Evolutionary conservation across 768 basidiomycete species (phyloP).

Genomic region (Termitomyces sp.): DNA sequence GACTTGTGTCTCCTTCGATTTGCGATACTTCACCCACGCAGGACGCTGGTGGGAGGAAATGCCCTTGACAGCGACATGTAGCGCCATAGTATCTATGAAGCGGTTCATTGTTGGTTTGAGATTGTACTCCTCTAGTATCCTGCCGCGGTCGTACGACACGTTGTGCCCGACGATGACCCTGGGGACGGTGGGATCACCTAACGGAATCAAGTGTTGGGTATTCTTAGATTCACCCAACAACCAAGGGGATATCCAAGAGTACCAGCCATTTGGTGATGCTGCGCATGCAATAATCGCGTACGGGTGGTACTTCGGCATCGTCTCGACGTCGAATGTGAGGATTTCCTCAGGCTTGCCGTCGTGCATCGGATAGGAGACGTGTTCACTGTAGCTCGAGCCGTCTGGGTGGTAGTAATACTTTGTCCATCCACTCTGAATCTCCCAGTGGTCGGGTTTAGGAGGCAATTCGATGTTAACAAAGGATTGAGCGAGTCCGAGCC

Average conservation of each 20-base stretch:
- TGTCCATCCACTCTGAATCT: constrained; percentile 79
- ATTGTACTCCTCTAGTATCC: constrained; percentile 79
- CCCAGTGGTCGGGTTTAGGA: constrained; percentile 45
- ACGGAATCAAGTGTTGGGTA: constrained; percentile 66
- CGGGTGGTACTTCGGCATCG: constrained; percentile 75
- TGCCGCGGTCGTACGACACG: constrained; percentile 87
- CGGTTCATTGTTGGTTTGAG: constrained; percentile 62
- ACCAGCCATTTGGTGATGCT: constrained; percentile 81
- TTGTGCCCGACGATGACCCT: constrained; percentile 90
- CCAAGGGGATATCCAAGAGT: constrained; percentile 96
- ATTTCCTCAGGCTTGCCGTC: constrained; percentile 61
- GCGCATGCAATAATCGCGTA: constrained; percentile 89
- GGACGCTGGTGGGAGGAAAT: constrained; percentile 94
- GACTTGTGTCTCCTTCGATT: constrained; percentile 51
- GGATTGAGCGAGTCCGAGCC: constrained; percentile 60
- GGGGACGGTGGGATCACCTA: constrained; percentile 49
- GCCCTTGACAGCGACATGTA: constrained; percentile 91
- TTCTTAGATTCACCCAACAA: constrained; percentile 54
- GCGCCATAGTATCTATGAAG: constrained; percentile 91
- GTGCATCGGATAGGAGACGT: constrained; percentile 61
- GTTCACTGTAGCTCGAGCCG: constrained; percentile 72
- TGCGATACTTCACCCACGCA: constrained; percentile 84
- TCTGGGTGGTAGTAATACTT: constrained; percentile 69
- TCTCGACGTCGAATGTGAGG: constrained; percentile 93
- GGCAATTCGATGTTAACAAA: constrained; percentile 53